Evolutionary conservation across 2,329 filamentous ascomycete species (phyloP), one percentile per base, ranked within the genome.

Genomic region (Graphilbum fragrans): DNA sequence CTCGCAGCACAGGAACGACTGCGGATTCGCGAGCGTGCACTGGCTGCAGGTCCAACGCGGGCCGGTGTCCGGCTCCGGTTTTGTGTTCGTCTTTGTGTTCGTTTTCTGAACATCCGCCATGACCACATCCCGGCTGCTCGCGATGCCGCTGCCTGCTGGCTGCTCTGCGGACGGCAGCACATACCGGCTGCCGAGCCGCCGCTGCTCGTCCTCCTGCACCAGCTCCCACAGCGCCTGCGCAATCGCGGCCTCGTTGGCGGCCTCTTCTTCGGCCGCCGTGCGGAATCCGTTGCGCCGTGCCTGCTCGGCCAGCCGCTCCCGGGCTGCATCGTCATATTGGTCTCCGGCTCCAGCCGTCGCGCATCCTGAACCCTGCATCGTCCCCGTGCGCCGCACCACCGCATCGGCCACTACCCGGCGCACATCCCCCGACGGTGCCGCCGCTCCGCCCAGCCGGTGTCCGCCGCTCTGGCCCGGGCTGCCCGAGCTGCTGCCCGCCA

Each of bases 221-320:
- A 94, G 66, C 53, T 95, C 88, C 65, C 85, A 87, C 25, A 93
- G 66, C 0, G 87, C 87, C 53, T 88, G 78, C 41, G 20, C 19
- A 36, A 94, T 94, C 5, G 88, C 88, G 20, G 75, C 70, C 42
- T 94, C 86, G 52, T 94, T 93, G 4, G 86, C 88, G 50, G 87
- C 81, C 42, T 94, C 86, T 56, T 93, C 84, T 49, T 93, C 86
- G 0, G 86, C 86, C 53, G 84, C 75, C 0, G 87, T 95, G 45
- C 72, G 74, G 63, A 93, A 90, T 0, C 86, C 85, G 49, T 82
- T 82, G 43, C 67, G 68, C 6, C 76, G 77, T 3, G 47, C 48
- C 45, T 49, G 48, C 14, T 38, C 45, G 17, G 43, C 44, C 8
- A 49, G 42, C 35, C 29, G 37, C 3, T 31, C 34, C 8, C 48